A percentile compares a stretch with the other conserved stretches of the same genome.
Conservation (phyloP, 495 filamentous ascomycete species). For the Xylaria scruposa region DNA sequence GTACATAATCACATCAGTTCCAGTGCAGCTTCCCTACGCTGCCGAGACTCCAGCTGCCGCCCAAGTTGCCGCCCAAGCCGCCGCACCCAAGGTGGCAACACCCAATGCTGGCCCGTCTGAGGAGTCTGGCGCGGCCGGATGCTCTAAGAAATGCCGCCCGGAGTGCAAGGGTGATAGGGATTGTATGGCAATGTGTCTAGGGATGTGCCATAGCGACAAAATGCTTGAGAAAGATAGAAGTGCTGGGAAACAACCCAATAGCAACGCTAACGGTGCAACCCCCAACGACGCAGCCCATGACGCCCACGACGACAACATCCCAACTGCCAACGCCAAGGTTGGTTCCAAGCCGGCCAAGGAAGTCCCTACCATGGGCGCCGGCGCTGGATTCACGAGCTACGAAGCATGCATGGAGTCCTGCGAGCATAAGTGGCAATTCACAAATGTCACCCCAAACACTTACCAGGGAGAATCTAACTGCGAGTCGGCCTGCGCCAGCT, state of each 20-base stretch:
- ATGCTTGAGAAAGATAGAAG: not conserved
- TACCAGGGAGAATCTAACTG: not conserved
- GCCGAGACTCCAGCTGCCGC: not conserved
- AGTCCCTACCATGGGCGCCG: not conserved
- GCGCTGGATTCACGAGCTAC: not conserved
- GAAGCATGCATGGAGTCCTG: conserved; percentile 9
- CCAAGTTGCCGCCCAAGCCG: not conserved
- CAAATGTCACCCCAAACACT: conserved; percentile 4
- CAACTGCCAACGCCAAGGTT: not conserved
- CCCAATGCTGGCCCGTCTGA: not conserved
- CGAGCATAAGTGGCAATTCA: not conserved
- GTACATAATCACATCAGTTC: not conserved
- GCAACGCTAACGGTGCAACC: not conserved
- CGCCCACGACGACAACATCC: not conserved
- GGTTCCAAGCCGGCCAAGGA: not conserved
- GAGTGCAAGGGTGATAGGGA: conserved; percentile 7
- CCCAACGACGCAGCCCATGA: no score
- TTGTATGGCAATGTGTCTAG: not conserved
- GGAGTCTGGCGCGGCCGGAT: not conserved
- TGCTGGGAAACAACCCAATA: not conserved
- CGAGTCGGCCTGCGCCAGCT: conserved; percentile 4
- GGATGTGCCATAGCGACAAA: not conserved
- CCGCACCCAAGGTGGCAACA: not conserved
- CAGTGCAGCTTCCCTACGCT: not conserved
- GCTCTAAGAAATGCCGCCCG: not conserved